Evolutionary conservation across 192 early-diverging fungal genomes (phyloP).

Genomic region (Linnemannia elongata): DNA sequence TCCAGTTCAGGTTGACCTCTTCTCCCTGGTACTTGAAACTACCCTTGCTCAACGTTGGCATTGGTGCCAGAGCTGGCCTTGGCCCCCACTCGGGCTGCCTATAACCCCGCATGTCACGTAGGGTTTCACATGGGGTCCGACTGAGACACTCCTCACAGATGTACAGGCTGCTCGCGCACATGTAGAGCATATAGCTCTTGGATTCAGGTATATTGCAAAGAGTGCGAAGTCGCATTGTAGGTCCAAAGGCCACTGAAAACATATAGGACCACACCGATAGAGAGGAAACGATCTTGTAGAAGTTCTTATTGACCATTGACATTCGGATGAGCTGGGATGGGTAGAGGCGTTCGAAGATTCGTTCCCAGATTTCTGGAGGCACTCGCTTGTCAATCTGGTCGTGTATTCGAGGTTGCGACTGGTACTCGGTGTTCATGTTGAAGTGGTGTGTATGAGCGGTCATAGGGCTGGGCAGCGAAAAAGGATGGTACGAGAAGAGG

Average conservation of each 20-base stretch:
- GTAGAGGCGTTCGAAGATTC: conserved; percentile 6
- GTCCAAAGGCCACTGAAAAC: background rate
- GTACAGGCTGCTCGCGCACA: background rate
- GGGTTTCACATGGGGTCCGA: too few species aligned
- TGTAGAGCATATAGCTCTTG: background rate
- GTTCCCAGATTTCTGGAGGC: conserved; percentile 12
- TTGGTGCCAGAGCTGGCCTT: background rate
- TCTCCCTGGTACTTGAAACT: background rate
- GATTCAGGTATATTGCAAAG: background rate
- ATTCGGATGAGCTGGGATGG: background rate
- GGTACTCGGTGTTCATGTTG: background rate
- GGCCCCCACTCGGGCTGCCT: too few species aligned
- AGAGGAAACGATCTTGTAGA: background rate
- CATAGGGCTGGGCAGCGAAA: too few species aligned
- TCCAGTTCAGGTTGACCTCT: background rate
- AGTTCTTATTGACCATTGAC: background rate
- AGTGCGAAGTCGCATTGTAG: background rate
- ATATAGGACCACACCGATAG: too few species aligned
- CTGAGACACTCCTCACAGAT: background rate
- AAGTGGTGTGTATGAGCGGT: background rate
- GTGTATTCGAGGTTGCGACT: background rate
- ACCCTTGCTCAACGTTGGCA: background rate
- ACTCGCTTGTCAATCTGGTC: conserved; percentile 12
- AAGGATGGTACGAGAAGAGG: too few species aligned
- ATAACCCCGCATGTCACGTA: too few species aligned